Percentiles rank a stretch among this genome's conserved stretches.
phyloP scores from a whole-genome alignment of 1,284 basidiomycete species.

The Pseudozyma tsukubaensis region DNA sequence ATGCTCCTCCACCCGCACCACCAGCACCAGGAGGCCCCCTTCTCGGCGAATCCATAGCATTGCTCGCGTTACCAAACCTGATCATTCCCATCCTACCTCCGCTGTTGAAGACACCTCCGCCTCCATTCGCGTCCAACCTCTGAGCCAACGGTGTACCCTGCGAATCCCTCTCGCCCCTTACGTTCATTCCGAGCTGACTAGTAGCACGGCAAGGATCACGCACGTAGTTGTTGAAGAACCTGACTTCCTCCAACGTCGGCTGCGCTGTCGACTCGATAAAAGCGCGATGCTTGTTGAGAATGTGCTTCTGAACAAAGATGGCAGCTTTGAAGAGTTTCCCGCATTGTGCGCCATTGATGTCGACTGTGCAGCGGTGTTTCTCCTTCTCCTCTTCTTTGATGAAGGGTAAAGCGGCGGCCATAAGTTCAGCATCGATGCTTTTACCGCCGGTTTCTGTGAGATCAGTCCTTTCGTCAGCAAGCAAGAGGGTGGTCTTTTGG shows the following conservation, averaged over 20 bases:
- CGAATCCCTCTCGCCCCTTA: not conserved
- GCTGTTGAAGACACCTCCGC: constrained; percentile 25
- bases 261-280: constrained; percentile 36
- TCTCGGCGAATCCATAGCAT: constrained; percentile 33
- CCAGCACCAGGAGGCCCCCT: constrained; percentile 1
- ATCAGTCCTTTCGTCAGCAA: constrained; percentile 42
- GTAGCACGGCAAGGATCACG: constrained; percentile 51
- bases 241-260: constrained; percentile 25
- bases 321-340: constrained; percentile 64
- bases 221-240: constrained; percentile 54
- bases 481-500: constrained; percentile 48
- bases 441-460: constrained; percentile 53
- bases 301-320: constrained; percentile 64
- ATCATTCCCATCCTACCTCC: constrained; percentile 48
- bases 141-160: constrained; percentile 15
- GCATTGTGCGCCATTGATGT: constrained; percentile 42
- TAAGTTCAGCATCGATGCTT: constrained; percentile 36
- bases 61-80: constrained; percentile 33
- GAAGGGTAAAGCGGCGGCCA: constrained; percentile 44
- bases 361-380: constrained; percentile 61
- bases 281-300: constrained; percentile 60
- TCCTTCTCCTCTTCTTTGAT: constrained; percentile 59
- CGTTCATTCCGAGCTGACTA: constrained; percentile 15
- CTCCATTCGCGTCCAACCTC: constrained; percentile 15
- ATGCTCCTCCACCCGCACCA: not conserved